Evolutionary conservation across 2,329 filamentous ascomycete genomes (phyloP).

Genomic region (Hypoxylon sp.): DNA sequence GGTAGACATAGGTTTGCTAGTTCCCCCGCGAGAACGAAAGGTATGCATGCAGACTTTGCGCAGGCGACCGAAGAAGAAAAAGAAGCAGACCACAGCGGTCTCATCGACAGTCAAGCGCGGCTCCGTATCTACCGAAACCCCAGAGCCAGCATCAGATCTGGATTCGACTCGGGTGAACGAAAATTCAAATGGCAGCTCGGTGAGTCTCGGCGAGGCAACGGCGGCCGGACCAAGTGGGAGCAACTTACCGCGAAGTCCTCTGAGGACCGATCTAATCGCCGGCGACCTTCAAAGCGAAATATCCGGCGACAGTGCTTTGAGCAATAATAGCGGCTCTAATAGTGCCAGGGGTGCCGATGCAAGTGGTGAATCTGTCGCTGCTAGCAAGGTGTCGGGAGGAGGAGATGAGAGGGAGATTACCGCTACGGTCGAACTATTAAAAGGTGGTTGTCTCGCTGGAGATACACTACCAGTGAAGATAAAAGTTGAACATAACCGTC

Average conservation of each 20-base stretch:
- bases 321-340: constrained; percentile 70
- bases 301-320: constrained; percentile 75
- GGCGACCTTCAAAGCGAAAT: constrained; percentile 72
- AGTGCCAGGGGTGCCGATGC: constrained; percentile 56
- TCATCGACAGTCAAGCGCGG: constrained; percentile 45
- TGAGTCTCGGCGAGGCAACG: constrained; percentile 51
- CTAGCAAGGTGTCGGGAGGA: constrained; percentile 58
- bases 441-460: constrained; percentile 84
- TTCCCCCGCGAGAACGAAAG: constrained; percentile 77
- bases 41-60: constrained; percentile 89
- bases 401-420: constrained; percentile 82
- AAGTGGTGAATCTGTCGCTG: constrained; percentile 58
- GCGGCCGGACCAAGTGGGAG: constrained; percentile 45
- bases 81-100: constrained; percentile 57
- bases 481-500: constrained; percentile 85
- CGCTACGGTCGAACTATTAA: constrained; percentile 82
- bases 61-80: constrained; percentile 71
- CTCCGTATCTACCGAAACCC: constrained; percentile 53
- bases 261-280: constrained; percentile 45
- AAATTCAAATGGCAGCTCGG: constrained; percentile 53
- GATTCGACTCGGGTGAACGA: constrained; percentile 50
- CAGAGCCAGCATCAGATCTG: constrained; percentile 49
- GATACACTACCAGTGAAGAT: constrained; percentile 84
- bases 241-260: constrained; percentile 52
- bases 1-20: constrained; percentile 82